Evolutionary conservation across 169 alveolate species (phyloP).

Genomic region (Eimeria maxima): DNA sequence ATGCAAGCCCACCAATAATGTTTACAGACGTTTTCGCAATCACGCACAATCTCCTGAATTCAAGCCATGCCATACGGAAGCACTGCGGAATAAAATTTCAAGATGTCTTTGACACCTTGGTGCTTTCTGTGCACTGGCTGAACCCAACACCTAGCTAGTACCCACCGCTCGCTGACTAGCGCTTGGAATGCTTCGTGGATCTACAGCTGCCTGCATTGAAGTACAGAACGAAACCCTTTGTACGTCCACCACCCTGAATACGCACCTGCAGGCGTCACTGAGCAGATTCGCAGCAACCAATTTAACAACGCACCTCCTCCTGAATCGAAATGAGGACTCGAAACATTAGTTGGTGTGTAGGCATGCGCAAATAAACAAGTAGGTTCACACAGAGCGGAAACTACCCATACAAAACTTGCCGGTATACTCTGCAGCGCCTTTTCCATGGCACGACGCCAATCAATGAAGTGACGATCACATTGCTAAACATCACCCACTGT

Average conservation of each 20-base stretch:
- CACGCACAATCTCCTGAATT: not conserved
- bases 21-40: not conserved
- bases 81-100: not conserved
- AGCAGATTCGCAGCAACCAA: not conserved
- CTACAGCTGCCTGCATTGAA: not conserved
- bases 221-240: not conserved
- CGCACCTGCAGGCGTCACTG: not conserved
- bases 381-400: too few relatives aligned
- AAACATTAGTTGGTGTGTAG: not conserved
- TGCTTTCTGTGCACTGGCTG: not conserved
- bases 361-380: not conserved
- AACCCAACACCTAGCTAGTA: not conserved
- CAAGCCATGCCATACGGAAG: not conserved
- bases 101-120: not conserved
- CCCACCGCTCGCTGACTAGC: not conserved
- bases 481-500: too few relatives aligned
- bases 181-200: not conserved
- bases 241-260: not conserved
- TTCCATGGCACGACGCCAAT: too few relatives aligned
- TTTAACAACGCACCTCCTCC: not conserved
- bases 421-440: too few relatives aligned
- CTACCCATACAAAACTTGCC: too few relatives aligned
- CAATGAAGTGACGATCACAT: too few relatives aligned
- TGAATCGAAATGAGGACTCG: not conserved
- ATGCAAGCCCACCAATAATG: not conserved